Evolutionary conservation across 1,284 basidiomycete species (phyloP).

Genomic region (Ustilago hordei): DNA sequence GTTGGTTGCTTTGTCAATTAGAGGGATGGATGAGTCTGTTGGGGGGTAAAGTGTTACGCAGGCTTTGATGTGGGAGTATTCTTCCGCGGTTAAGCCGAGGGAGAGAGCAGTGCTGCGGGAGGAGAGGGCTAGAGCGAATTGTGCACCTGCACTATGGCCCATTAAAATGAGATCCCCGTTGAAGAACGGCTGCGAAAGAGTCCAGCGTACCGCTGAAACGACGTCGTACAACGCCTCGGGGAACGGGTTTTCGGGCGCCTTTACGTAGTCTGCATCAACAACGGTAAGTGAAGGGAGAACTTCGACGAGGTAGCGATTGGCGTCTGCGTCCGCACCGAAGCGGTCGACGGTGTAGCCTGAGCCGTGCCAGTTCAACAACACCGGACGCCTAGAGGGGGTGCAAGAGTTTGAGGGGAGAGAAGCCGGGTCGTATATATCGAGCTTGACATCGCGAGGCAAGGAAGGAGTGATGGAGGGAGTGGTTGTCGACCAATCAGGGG

Average conservation of each 20-base stretch:
- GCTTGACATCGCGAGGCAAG: conserved; percentile 19
- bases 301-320: conserved; percentile 30
- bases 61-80: conserved; percentile 36
- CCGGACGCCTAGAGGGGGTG: conserved; percentile 14
- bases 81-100: conserved; percentile 25
- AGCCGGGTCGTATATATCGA: conserved; percentile 22
- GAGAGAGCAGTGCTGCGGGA: conserved; percentile 13
- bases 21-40: conserved; percentile 32
- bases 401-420: conserved; percentile 8
- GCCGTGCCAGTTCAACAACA: conserved; percentile 48
- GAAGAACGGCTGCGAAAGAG: conserved; percentile 32
- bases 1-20: conserved; percentile 31
- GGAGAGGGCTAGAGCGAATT: conserved; percentile 30
- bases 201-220: conserved; percentile 37
- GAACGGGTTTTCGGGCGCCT: conserved; percentile 42
- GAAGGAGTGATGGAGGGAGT: conserved; percentile 12
- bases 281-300: conserved; percentile 25
- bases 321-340: conserved; percentile 34
- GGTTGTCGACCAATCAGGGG: conserved; percentile 21
- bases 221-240: conserved; percentile 34
- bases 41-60: conserved; percentile 38
- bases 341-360: conserved; percentile 34
- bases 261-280: conserved; percentile 45
- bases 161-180: conserved; percentile 35
- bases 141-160: conserved; percentile 38